Evolutionary conservation across 768 basidiomycete species (phyloP).

Genomic region (Atractiella rhizophila): DNA sequence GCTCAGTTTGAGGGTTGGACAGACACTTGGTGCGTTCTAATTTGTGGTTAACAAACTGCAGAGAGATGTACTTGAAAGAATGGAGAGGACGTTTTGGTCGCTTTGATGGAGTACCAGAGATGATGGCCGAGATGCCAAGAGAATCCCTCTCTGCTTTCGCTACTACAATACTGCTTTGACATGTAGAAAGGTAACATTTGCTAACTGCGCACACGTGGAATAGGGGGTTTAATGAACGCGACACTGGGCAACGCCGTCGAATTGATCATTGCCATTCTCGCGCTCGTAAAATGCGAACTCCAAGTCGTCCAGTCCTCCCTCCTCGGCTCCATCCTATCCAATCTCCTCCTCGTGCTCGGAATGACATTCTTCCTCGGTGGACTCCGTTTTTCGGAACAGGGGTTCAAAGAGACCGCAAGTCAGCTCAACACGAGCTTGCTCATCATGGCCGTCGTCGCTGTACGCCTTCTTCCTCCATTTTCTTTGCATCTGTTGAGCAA

Average conservation of each 20-base stretch:
- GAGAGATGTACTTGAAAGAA: not conserved
- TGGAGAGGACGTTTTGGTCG: too few relatives aligned
- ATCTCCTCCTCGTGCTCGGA: constrained; percentile 49
- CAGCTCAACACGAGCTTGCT: constrained; percentile 10
- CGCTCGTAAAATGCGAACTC: constrained; percentile 54
- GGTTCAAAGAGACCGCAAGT: constrained; percentile 4
- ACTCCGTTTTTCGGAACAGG: constrained; percentile 4
- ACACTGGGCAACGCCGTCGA: constrained; percentile 25
- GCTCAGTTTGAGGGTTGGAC: constrained; percentile 50
- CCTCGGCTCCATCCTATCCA: constrained; percentile 56
- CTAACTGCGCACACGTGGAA: not conserved
- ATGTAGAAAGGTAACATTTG: constrained; percentile 6
- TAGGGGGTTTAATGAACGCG: constrained; percentile 51
- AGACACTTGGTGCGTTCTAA: constrained; percentile 4
- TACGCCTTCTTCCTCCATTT: not conserved
- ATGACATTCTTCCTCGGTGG: constrained; percentile 26
- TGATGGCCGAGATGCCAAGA: too few relatives aligned
- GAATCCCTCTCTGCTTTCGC: constrained; percentile 23
- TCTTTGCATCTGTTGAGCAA: not conserved
- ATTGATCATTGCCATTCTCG: constrained; percentile 32
- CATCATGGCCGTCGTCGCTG: constrained; percentile 7
- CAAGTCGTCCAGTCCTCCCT: constrained; percentile 62
- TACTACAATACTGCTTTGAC: not conserved
- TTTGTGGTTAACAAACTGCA: constrained; percentile 1
- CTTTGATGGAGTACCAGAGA: too few relatives aligned